These are phyloP conservation scores for Tylopilus rubrobrunneus DNA, from an alignment of 768 basidiomycete genomes.

Conservation along the genomic window DNA sequence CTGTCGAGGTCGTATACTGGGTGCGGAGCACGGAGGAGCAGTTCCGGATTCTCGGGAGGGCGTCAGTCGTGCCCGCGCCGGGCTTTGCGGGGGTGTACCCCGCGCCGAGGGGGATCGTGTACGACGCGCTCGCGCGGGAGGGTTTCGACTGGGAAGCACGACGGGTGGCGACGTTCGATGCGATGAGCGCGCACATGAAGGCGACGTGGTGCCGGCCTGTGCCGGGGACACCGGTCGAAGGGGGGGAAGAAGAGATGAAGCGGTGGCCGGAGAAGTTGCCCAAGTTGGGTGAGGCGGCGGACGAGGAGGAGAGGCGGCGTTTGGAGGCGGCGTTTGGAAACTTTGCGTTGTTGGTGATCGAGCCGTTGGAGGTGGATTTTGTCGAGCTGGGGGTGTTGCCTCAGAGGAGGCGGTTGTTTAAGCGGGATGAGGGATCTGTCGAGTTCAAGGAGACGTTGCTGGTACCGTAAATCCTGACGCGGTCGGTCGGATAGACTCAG, in stretches of 20 bases:
- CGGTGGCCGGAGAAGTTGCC: slow-evolving; percentile 59
- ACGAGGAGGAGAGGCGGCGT: slow-evolving; percentile 41
- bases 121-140: slow-evolving; percentile 34
- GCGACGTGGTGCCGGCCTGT: slow-evolving; percentile 69
- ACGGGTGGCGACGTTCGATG: slow-evolving; percentile 55
- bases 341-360: slow-evolving; percentile 70
- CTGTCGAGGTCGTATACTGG: slow-evolving; percentile 74
- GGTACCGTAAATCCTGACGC: slow-evolving; percentile 49
- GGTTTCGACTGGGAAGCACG: slow-evolving; percentile 58
- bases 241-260: slow-evolving; percentile 53
- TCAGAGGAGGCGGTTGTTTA: slow-evolving; percentile 55
- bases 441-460: slow-evolving; percentile 59
- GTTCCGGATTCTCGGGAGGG: slow-evolving; percentile 62
- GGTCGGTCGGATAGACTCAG: too few species aligned
- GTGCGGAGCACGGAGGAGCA: slow-evolving; percentile 63
- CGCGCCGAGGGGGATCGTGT: slow-evolving; percentile 20
- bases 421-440: slow-evolving; percentile 33
- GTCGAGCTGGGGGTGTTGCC: slow-evolving; percentile 56
- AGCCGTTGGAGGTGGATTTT: slow-evolving; percentile 47
- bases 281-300: slow-evolving; percentile 42
- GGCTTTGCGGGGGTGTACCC: slow-evolving; percentile 27
- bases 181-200: slow-evolving; percentile 57
- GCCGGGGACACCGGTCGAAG: slow-evolving; percentile 53
- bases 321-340: slow-evolving; percentile 56
- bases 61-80: slow-evolving; percentile 52